Conservation (phyloP, 2,329 filamentous ascomycete genomes). For the Davidsoniella australis region DNA sequence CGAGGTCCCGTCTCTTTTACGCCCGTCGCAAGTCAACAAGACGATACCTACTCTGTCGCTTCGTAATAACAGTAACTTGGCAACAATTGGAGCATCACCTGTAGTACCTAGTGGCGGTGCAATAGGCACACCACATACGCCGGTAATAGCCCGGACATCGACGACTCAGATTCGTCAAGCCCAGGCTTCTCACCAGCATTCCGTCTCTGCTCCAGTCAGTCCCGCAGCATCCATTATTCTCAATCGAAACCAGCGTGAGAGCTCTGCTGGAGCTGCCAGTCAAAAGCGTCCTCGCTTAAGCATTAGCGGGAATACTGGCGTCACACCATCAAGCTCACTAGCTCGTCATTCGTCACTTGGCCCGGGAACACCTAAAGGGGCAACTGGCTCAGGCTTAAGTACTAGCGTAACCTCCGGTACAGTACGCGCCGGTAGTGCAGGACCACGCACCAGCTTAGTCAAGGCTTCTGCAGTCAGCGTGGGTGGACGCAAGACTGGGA, state of each 20-base stretch:
- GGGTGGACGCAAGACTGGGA: constrained; percentile 29
- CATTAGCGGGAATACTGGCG: constrained; percentile 31
- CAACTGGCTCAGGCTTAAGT: constrained; percentile 16
- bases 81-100: constrained; percentile 2
- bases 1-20: constrained; percentile 45
- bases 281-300: constrained; percentile 31
- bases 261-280: constrained; percentile 32
- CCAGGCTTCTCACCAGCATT: constrained; percentile 30
- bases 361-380: constrained; percentile 41
- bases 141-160: constrained; percentile 21
- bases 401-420: constrained; percentile 18
- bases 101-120: background rate
- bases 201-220: constrained; percentile 41
- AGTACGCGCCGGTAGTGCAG: constrained; percentile 39
- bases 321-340: constrained; percentile 37
- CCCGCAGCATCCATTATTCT: constrained; percentile 44
- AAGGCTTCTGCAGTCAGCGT: constrained; percentile 26
- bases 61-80: constrained; percentile 4
- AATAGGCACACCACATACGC: constrained; percentile 19
- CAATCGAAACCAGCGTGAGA: constrained; percentile 37
- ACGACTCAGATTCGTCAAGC: constrained; percentile 31
- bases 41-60: constrained; percentile 16
- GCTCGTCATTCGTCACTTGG: constrained; percentile 46
- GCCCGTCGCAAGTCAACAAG: constrained; percentile 37
- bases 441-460: constrained; percentile 32